Evolutionary conservation across 805 yeast genomes (phyloP).

Genomic region (Wickerhamomyces strasburgensis): DNA sequence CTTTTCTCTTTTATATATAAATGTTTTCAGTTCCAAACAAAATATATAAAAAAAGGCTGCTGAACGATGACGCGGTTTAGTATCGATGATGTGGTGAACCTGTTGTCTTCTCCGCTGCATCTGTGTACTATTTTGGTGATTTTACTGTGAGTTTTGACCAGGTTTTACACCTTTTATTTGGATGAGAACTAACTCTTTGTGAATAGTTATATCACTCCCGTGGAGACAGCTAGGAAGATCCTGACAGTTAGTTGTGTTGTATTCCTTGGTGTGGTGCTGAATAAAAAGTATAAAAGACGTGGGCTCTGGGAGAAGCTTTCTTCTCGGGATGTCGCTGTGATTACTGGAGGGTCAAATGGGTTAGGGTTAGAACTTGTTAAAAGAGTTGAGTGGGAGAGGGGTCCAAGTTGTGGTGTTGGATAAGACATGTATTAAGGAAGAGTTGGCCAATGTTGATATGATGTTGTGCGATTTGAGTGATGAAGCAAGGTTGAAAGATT

Average conservation of each 20-base stretch:
- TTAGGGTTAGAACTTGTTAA: constrained; percentile 28
- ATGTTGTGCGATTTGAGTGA: constrained; percentile 65
- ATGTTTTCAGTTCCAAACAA: no score
- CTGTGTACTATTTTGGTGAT: neutral
- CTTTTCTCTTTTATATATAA: no score
- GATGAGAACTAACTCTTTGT: neutral
- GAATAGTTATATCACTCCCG: neutral
- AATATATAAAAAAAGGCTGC: no score
- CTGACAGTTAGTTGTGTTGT: neutral
- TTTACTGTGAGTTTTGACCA: neutral
- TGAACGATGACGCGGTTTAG: no score
- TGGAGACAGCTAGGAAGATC: neutral
- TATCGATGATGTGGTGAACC: no score
- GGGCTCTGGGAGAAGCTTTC: constrained; percentile 19
- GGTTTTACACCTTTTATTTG: no score
- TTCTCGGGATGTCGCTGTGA: constrained; percentile 18
- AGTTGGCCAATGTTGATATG: constrained; percentile 43
- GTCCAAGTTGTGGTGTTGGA: constrained; percentile 26
- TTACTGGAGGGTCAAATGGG: constrained; percentile 38
- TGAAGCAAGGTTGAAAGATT: constrained; percentile 33
- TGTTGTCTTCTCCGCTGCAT: no score
- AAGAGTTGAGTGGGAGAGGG: constrained; percentile 13
- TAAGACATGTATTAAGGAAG: no score
- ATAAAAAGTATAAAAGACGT: constrained; percentile 15
- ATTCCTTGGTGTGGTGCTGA: neutral